A percentile compares a stretch with the other conserved stretches of the same genome.
Conservation (phyloP, 2,329 filamentous ascomycete genomes). For the Leptoxyphium fumago region DNA sequence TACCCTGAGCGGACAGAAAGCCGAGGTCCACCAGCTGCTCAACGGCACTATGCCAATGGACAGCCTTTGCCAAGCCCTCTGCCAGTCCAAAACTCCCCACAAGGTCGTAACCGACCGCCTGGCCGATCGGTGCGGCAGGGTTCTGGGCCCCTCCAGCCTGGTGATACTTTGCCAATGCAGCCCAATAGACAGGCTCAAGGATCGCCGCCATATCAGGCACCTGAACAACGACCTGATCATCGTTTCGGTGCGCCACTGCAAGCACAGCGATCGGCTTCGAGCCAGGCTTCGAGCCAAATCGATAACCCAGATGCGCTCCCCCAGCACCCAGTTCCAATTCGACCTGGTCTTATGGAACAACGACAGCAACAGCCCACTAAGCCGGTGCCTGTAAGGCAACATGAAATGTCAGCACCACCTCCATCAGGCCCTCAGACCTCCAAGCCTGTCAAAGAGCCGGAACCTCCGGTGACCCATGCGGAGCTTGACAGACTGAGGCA, state of each 20-base stretch:
- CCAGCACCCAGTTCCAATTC: slow-evolving; percentile 40
- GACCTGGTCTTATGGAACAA: slow-evolving; percentile 33
- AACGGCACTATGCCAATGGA: slow-evolving; percentile 6
- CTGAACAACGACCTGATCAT: neutral
- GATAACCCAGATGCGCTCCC: slow-evolving; percentile 41
- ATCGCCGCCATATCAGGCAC: neutral
- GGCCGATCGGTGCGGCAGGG: too few relatives aligned
- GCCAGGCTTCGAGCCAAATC: slow-evolving; percentile 10
- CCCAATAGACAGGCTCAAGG: neutral
- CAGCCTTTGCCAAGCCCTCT: neutral
- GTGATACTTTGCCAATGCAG: neutral
- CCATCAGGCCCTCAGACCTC: slow-evolving; percentile 6
- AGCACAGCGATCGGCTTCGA: slow-evolving; percentile 12
- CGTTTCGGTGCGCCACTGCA: slow-evolving; percentile 11
- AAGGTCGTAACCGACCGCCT: too few relatives aligned
- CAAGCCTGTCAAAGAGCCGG: slow-evolving; percentile 11
- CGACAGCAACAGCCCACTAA: slow-evolving; percentile 24
- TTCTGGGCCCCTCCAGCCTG: too few relatives aligned
- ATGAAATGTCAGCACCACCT: slow-evolving; percentile 28
- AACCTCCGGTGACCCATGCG: slow-evolving; percentile 53
- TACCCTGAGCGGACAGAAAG: slow-evolving; percentile 8
- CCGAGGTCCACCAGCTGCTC: slow-evolving; percentile 9
- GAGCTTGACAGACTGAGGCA: slow-evolving; percentile 65
- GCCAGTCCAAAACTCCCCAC: neutral
- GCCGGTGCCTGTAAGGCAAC: slow-evolving; percentile 40